phyloP scores from a whole-genome alignment of 805 yeast genomes.

The Saccharomycopsis javanensis region DNA sequence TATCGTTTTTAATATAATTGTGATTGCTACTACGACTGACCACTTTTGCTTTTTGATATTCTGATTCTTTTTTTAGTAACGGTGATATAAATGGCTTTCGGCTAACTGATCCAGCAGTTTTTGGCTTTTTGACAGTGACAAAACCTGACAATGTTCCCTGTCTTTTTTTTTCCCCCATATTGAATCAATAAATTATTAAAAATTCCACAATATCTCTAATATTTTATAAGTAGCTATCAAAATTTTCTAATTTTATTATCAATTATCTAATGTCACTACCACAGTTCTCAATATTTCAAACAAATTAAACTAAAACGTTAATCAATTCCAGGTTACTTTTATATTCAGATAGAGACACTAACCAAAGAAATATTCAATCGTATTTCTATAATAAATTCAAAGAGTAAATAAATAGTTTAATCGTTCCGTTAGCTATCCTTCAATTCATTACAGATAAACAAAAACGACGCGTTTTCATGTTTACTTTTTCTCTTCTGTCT shows the following conservation, averaged over 20 bases:
- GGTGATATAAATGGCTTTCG: constrained; percentile 2
- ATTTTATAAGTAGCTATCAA: too few relatives aligned
- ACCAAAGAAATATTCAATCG: too few relatives aligned
- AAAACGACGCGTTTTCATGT: neutral
- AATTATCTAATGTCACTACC: too few relatives aligned
- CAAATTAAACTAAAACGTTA: too few relatives aligned
- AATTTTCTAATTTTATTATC: too few relatives aligned
- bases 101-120: constrained; percentile 1
- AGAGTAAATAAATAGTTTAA: too few relatives aligned
- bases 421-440: too few relatives aligned
- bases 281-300: too few relatives aligned
- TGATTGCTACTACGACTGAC: neutral
- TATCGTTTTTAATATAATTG: too few relatives aligned
- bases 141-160: constrained; percentile 8
- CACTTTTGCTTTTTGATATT: neutral
- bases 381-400: too few relatives aligned
- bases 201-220: neutral
- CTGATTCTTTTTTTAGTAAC: neutral
- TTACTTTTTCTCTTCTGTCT: neutral
- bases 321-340: too few relatives aligned
- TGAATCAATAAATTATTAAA: neutral
- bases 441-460: neutral
- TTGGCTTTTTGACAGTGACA: constrained; percentile 6
- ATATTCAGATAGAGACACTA: too few relatives aligned
- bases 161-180: neutral